Evolutionary conservation across 345 rosid genomes (phyloP), one percentile per base, ranked within the genome.

Genomic region (Jatropha curcas): DNA sequence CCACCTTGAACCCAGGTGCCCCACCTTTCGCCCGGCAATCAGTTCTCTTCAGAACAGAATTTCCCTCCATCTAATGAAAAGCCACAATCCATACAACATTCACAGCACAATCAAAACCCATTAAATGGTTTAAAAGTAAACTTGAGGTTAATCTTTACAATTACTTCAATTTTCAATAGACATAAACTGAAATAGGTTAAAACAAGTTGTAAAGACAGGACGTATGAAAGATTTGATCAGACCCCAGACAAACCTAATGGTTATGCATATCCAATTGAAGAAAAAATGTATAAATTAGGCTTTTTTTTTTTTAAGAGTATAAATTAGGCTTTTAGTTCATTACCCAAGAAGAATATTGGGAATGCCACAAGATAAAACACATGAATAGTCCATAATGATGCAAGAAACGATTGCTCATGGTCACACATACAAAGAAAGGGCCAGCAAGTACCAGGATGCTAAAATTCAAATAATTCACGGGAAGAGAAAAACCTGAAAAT

Each of bases 11-110:
- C 51, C 95, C 92, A 12, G 88, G 80, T 16, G 91, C 84, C 37
- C 92, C 95, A 9, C 92, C 91, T 87, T 87, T 90, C 0, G 92
- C 89, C 65, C 91, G 73, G 84, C 95, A 90, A 59, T 79, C 82
- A 20, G 72, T 87, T 71, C 80, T 61, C 71, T 73, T 81, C 79
- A 90, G 39, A 7, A 69, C 74, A 43, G 87, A 72, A 61, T 67
- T 80, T 70, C 72, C 85, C 74, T 81, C 89, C 89, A 81, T 80
- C 90, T 90, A 68, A 33, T 63, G n/a, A 22, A 52, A 52, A 14
- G 25, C 31, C 48, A 80, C 3, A 52, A 22, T 22, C 71, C 73
- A 80, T 50, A 46, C 20, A 63, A 46, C 16, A 41, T 6, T 62
- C 24, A 17, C 27, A 62, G 22, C 27, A 71, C 3, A 34, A 41